Conservation (phyloP, 345 rosid species). For the Brassica rapa region DNA sequence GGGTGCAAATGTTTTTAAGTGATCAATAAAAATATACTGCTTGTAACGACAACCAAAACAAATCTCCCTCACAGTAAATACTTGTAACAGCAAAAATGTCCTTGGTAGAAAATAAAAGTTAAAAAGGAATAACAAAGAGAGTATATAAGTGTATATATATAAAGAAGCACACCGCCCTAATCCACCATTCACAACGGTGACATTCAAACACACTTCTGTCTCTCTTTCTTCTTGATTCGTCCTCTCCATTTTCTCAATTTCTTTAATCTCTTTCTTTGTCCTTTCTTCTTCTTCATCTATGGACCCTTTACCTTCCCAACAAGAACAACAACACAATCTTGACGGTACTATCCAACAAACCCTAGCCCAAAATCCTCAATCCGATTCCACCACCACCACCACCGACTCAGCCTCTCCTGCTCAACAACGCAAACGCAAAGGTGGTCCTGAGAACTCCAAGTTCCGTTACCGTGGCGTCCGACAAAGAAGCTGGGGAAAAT, state of each 20-base stretch:
- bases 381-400: conserved; percentile 37
- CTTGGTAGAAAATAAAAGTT: not conserved
- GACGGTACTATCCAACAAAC: conserved; percentile 30
- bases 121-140: conserved; percentile 17
- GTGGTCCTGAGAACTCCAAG: conserved; percentile 69
- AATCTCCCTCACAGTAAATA: not conserved
- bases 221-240: conserved; percentile 45
- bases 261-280: conserved; percentile 37
- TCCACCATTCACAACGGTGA: conserved; percentile 45
- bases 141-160: conserved; percentile 26
- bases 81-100: not conserved
- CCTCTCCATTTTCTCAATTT: conserved; percentile 34
- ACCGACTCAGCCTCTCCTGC: conserved; percentile 27
- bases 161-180: conserved; percentile 46
- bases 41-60: not conserved
- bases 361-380: conserved; percentile 27
- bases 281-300: conserved; percentile 32
- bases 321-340: conserved; percentile 35
- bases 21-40: not conserved
- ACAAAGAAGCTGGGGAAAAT: conserved; percentile 77
- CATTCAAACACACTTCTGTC: conserved; percentile 39
- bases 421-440: conserved; percentile 49
- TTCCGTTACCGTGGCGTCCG: conserved; percentile 68
- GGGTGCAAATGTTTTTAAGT: not conserved
- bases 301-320: conserved; percentile 44